Conservation (phyloP, 208 protist genomes). For the Leishmania martiniquensis region DNA sequence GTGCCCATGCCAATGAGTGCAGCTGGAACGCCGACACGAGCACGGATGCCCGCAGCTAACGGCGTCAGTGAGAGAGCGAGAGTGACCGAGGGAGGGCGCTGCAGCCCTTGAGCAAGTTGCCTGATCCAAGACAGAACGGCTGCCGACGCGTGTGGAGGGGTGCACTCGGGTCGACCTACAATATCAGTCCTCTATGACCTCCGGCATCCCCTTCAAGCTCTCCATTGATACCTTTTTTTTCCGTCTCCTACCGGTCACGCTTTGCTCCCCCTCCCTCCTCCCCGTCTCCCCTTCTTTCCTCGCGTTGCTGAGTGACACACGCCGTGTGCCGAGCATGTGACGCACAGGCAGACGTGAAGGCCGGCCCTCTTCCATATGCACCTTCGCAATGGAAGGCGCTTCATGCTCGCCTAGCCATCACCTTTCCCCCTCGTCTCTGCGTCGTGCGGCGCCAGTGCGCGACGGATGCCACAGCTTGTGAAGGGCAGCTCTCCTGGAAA, state of each 20-base stretch:
- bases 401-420: neutral
- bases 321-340: neutral
- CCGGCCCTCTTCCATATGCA: neutral
- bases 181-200: neutral
- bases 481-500: neutral
- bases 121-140: neutral
- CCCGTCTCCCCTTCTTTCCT: neutral
- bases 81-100: neutral
- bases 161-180: neutral
- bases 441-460: neutral
- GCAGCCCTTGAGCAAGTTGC: neutral
- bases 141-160: neutral
- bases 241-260: neutral
- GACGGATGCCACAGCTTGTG: neutral
- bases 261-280: neutral
- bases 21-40: neutral
- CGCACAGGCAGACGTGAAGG: neutral
- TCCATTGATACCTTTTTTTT: neutral
- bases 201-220: neutral
- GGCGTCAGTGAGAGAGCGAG: neutral
- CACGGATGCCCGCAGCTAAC: neutral
- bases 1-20: neutral
- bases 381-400: neutral
- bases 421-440: neutral
- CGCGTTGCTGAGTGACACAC: neutral